Base-by-base conservation (phyloP, 106 monocot species). In the Dendrobium nobile region DNA sequence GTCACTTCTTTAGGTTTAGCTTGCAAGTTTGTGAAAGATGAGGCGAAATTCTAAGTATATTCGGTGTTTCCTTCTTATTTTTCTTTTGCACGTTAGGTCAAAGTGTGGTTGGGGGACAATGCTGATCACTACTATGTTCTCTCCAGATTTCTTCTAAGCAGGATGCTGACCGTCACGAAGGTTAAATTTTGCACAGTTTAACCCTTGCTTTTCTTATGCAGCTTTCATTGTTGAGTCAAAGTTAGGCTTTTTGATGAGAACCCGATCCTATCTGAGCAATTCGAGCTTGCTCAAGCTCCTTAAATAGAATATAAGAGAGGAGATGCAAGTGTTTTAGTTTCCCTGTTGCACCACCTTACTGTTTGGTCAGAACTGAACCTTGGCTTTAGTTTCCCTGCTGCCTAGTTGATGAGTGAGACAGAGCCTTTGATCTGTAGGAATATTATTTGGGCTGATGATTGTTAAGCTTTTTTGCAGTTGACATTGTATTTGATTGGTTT, bases 141-240 rank as follows among this genome's bases (percentile, higher is more conserved):
- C 2, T 98, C 98, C 5, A 95, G 98, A 76, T 98, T 98, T 79
- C 88, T 98, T 72, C 90, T 98, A 8, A 91, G 98, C 80, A 89
- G 98, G 89, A 98, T 95, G 98, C 82, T 98, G 24, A 98, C 98
- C 4, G 98, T 98, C 13, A 98, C 98, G 0, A 98, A 98, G 95
- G 98, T 95, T 0, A 48, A 15, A 70, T 33, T 70, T 70, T 70
- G 37, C 37, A 33, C 16, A 37, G 16, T 70, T 2, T 33, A 37
- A 33, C 28, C 0, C 33, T 11, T 70, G 7, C 18, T 20, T 68
- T 70, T 70, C 33, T 37, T 16, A 37, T 70, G 33, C 37, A 4
- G 4, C 20, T 33, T 13, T 37, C 15, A 15, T 37, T 70, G 2
- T 15, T 28, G 13, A 13, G 33, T 16, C 33, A 70, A 70, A 17